Evolutionary conservation across 2,329 filamentous ascomycete genomes (phyloP), one percentile per base, ranked within the genome.

Genomic region (Plenodomus tracheiphilus): DNA sequence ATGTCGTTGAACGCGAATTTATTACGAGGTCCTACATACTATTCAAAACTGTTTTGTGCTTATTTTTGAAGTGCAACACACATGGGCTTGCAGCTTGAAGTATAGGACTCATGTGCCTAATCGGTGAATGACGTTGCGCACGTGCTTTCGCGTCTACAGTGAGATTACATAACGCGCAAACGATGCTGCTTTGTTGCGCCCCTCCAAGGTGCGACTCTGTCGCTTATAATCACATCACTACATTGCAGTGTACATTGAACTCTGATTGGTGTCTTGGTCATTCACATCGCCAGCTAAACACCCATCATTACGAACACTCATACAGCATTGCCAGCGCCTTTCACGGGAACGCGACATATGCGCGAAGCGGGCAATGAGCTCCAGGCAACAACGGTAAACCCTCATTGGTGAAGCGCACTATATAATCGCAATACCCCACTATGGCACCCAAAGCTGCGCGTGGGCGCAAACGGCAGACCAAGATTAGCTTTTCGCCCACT

Each of bases 401-500:
- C 11, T 32, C 11, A 32, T 11, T 30, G 16, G 51, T 43, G 38
- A 54, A 37, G 22, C 8, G 37, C 34, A 40, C 30, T 46, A 18
- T 5, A 17, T 21, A n/a, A 35, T 38, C 22, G n/a, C 13, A 32
- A 41, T 25, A 42, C 28, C 10, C 21, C 4, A 51, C n/a, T 8
- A 70, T 68, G 65, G 52, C 59, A 37, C 56, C 58, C 11, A 69
- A 62, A 48, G 59, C 63, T 22, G 21, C 51, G 28, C 54, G 53
- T 39, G 51, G 57, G 17, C 62, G 58, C 39, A 66, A 64, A 51
- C 69, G 70, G 34, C 77, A 79, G 52, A 70, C 71, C 7, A 73
- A 73, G 20, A 62, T 79, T 17, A 68, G 64, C 41, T 79, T 79
- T 61, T 75, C 73, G 1, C 71, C 73, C 15, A 68, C 66, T 16